A percentile compares a stretch with the other conserved stretches of the same genome.
phyloP scores from a whole-genome alignment of 192 early-diverging fungal species.

The Spizellomyces sp. region DNA sequence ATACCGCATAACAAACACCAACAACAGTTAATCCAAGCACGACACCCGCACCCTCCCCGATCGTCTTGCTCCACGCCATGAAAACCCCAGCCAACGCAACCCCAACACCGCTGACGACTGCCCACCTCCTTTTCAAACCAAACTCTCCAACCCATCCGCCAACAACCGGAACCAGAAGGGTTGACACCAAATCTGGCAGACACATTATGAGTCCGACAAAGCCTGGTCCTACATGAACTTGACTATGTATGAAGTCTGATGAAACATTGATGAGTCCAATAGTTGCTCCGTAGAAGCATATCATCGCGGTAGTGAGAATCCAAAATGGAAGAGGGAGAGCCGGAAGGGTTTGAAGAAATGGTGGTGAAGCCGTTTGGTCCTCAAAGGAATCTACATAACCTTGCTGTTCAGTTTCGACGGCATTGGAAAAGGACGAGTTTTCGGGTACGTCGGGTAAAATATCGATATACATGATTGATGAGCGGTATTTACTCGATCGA shows the following conservation, averaged over 20 bases:
- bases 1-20: slow-evolving; percentile 2
- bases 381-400: too few relatives aligned
- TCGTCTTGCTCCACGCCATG: too few relatives aligned
- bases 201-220: background rate
- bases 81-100: too few relatives aligned
- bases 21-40: background rate
- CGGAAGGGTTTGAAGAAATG: too few relatives aligned
- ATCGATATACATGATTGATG: background rate
- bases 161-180: background rate
- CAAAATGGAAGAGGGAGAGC: background rate
- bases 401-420: too few relatives aligned
- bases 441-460: slow-evolving; percentile 1
- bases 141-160: background rate
- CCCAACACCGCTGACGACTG: too few relatives aligned
- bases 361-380: too few relatives aligned
- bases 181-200: background rate
- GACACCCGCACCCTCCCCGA: too few relatives aligned
- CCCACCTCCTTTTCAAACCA: background rate
- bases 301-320: background rate
- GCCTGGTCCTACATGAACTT: background rate
- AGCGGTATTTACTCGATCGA: slow-evolving; percentile 2
- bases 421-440: background rate
- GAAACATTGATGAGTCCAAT: background rate
- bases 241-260: background rate
- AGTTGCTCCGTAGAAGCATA: background rate